Percentiles rank a stretch among this genome's conserved stretches.
phyloP scores from a whole-genome alignment of 495 filamentous ascomycete species.

The Echria macrotheca region DNA sequence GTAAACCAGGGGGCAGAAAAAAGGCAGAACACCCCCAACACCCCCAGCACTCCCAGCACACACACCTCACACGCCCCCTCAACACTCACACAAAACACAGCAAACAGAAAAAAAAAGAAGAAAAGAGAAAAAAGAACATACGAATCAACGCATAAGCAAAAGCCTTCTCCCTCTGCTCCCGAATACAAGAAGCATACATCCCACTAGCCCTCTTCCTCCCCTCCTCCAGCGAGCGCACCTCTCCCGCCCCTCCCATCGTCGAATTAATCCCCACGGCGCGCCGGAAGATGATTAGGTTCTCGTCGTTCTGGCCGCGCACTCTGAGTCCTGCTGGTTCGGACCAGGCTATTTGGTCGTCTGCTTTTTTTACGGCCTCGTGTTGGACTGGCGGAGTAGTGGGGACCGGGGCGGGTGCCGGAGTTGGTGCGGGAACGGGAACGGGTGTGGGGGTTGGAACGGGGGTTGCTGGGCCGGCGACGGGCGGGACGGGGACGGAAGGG shows the following conservation, averaged over 20 bases:
- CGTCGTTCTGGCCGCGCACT: conserved; percentile 35
- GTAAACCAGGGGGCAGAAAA: too few species aligned
- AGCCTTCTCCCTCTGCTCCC: conserved; percentile 25
- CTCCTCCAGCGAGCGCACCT: conserved; percentile 34
- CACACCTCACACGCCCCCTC: background rate
- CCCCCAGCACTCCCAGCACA: background rate
- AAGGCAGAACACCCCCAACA: too few species aligned
- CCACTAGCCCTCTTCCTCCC: conserved; percentile 33
- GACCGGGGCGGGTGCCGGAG: background rate
- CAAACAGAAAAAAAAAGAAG: background rate
- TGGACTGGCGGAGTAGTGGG: background rate
- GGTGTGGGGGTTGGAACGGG: background rate
- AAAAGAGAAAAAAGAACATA: conserved; percentile 4
- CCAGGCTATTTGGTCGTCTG: conserved; percentile 29
- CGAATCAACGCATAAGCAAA: conserved; percentile 36
- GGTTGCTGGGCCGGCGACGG: background rate
- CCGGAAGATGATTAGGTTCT: conserved; percentile 41
- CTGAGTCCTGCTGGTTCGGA: conserved; percentile 36
- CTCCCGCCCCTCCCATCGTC: conserved; percentile 9
- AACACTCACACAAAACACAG: background rate
- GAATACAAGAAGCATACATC: conserved; percentile 32
- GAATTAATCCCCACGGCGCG: conserved; percentile 40
- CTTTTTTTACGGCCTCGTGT: conserved; percentile 11
- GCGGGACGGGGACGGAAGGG: too few species aligned
- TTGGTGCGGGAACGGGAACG: background rate